A percentile compares a stretch with the other conserved stretches of the same genome.
Evolutionary conservation across 2,329 filamentous ascomycete species (phyloP).

Genomic region (Trichophyton rubrum): DNA sequence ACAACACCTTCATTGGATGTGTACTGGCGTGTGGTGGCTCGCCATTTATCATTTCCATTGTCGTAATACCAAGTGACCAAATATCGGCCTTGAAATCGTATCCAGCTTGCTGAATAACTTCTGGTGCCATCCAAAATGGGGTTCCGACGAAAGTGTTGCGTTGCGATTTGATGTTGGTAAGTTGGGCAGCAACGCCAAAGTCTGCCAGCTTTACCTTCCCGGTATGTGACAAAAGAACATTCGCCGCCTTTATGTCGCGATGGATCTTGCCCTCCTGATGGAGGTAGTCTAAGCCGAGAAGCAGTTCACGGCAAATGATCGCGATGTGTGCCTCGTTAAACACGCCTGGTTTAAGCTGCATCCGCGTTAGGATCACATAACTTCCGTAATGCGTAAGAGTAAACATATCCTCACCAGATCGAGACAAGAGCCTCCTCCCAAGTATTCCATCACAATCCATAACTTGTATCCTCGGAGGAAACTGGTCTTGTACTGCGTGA

Average conservation of each 20-base stretch:
- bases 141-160: constrained; percentile 96
- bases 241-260: constrained; percentile 91
- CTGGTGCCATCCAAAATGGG: constrained; percentile 93
- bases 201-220: constrained; percentile 94
- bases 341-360: constrained; percentile 71
- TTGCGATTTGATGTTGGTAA: constrained; percentile 96
- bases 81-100: constrained; percentile 87
- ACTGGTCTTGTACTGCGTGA: constrained; percentile 92
- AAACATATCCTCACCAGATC: constrained; percentile 54
- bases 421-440: constrained; percentile 88
- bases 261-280: constrained; percentile 93
- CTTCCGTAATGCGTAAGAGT: neutral
- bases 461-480: constrained; percentile 93
- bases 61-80: constrained; percentile 85
- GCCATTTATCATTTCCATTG: constrained; percentile 76
- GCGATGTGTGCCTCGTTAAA: constrained; percentile 87
- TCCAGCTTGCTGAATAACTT: constrained; percentile 78
- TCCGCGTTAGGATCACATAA: neutral
- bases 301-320: constrained; percentile 82
- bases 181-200: constrained; percentile 90
- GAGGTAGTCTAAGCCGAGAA: constrained; percentile 82
- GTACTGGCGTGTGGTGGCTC: constrained; percentile 78
- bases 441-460: constrained; percentile 99
- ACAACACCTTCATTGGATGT: constrained; percentile 88
- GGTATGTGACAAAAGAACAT: constrained; percentile 77